Conservation (phyloP, 208 protist species). For the Wallacemonas sp. region DNA sequence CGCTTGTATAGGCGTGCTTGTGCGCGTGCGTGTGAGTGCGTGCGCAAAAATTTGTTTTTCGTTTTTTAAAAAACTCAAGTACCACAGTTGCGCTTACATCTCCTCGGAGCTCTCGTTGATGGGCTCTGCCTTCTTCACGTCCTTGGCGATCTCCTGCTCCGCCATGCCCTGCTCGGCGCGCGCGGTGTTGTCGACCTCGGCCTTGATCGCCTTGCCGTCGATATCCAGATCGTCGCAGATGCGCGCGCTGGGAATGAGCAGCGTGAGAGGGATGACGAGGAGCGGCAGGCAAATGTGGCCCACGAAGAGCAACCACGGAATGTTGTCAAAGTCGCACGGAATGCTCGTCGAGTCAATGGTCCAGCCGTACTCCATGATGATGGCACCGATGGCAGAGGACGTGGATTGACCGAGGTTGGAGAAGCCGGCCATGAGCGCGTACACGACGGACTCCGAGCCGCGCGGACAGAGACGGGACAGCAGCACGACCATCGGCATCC, state of each 20-base stretch:
- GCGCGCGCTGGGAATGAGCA: slow-evolving; percentile 59
- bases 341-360: slow-evolving; percentile 31
- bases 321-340: slow-evolving; percentile 71
- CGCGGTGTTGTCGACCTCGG: slow-evolving; percentile 11
- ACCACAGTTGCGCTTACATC: background rate
- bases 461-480: slow-evolving; percentile 82
- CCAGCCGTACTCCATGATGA: slow-evolving; percentile 61
- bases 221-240: slow-evolving; percentile 62
- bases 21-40: too few species aligned
- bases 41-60: background rate
- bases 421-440: slow-evolving; percentile 82
- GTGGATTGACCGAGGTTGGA: slow-evolving; percentile 72
- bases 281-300: slow-evolving; percentile 56
- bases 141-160: background rate
- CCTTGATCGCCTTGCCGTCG: slow-evolving; percentile 37
- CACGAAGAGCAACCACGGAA: slow-evolving; percentile 58
- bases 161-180: background rate
- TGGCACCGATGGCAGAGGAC: slow-evolving; percentile 35
- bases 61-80: background rate
- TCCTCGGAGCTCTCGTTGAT: background rate
- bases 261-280: slow-evolving; percentile 49
- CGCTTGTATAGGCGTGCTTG: too few species aligned
- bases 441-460: slow-evolving; percentile 79
- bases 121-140: background rate
- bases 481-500: slow-evolving; percentile 76